A percentile compares a stretch with the other conserved stretches of the same genome.
phyloP scores from a whole-genome alignment of 2,329 filamentous ascomycete species.

The Cryphonectria naterciae region DNA sequence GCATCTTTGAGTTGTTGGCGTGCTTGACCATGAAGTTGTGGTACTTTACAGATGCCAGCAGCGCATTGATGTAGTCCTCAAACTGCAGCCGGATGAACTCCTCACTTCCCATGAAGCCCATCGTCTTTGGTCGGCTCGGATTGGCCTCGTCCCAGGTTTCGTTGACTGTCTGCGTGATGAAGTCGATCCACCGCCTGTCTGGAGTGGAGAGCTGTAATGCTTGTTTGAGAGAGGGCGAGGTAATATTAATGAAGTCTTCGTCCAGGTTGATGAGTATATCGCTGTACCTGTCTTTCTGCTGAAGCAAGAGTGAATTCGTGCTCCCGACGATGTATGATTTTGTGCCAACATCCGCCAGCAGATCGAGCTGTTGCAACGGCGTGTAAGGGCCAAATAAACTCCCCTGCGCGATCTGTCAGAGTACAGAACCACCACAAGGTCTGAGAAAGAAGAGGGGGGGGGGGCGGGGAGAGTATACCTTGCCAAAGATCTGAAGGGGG shows the following conservation, averaged over 20 bases:
- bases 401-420: constrained; percentile 57
- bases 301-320: constrained; percentile 90
- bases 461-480: constrained; percentile 52
- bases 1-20: constrained; percentile 60
- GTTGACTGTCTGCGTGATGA: constrained; percentile 87
- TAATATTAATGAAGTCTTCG: constrained; percentile 82
- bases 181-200: constrained; percentile 95
- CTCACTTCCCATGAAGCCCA: constrained; percentile 94
- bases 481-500: constrained; percentile 92
- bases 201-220: constrained; percentile 81
- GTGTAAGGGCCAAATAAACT: constrained; percentile 97
- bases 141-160: constrained; percentile 97
- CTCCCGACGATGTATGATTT: constrained; percentile 98
- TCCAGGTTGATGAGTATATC: constrained; percentile 97
- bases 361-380: constrained; percentile 90
- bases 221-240: constrained; percentile 74
- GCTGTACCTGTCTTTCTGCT: constrained; percentile 94
- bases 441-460: constrained; percentile 18
- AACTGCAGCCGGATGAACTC: constrained; percentile 98
- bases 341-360: constrained; percentile 89
- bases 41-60: constrained; percentile 89
- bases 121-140: constrained; percentile 85
- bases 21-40: constrained; percentile 67
- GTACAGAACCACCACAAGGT: background rate
- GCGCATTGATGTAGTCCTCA: constrained; percentile 89